These are phyloP conservation scores for Gaillardinia entomophila DNA, from an alignment of 805 yeast species.

Conservation along the genomic window DNA sequence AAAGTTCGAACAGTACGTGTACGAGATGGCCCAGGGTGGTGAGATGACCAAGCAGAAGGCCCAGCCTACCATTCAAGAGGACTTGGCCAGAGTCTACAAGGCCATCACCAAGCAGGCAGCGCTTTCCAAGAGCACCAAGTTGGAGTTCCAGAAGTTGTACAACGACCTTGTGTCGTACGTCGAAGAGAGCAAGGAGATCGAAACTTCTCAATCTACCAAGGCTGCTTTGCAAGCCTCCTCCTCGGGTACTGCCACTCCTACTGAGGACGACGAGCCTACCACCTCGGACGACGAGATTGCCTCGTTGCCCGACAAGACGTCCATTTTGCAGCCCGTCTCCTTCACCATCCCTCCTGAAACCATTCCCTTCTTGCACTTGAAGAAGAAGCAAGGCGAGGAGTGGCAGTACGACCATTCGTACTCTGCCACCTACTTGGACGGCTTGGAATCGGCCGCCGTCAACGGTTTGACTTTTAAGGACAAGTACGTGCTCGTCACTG, in stretches of 20 bases:
- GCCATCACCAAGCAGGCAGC: constrained; percentile 72
- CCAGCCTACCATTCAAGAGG: constrained; percentile 80
- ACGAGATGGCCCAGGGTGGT: constrained; percentile 95
- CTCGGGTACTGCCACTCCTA: constrained; percentile 34
- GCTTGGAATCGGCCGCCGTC: constrained; percentile 88
- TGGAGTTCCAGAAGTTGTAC: constrained; percentile 67
- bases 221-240: constrained; percentile 37
- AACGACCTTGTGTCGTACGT: constrained; percentile 65
- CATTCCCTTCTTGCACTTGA: constrained; percentile 90
- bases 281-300: constrained; percentile 77
- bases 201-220: constrained; percentile 57
- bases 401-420: constrained; percentile 83
- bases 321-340: constrained; percentile 69
- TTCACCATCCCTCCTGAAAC: constrained; percentile 73
- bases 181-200: constrained; percentile 65
- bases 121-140: constrained; percentile 52
- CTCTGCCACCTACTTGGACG: constrained; percentile 77
- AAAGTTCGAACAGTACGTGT: constrained; percentile 91
- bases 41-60: constrained; percentile 56
- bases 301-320: constrained; percentile 68
- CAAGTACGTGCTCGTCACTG: constrained; percentile 87
- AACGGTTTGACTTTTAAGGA: constrained; percentile 89
- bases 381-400: constrained; percentile 66
- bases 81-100: constrained; percentile 74
- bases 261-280: constrained; percentile 32